These are phyloP conservation scores for Tricholoma sp. DNA, from an alignment of 768 basidiomycete genomes.

Conservation along the genomic window DNA sequence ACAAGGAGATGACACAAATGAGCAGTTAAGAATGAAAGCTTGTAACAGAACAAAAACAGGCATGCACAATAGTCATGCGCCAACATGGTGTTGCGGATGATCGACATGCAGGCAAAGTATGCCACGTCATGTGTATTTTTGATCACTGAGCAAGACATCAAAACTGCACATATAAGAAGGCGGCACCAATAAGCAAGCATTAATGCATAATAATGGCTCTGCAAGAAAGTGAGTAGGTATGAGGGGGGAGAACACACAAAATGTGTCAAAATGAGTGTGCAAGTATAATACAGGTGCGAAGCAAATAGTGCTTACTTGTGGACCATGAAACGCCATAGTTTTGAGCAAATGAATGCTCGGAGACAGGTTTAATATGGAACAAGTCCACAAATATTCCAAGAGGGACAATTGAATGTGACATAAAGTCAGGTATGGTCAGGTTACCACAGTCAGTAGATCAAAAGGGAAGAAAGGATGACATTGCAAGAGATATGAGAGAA, in stretches of 20 bases:
- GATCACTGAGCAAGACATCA: too few species aligned
- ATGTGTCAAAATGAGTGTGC: background rate
- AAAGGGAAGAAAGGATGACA: background rate
- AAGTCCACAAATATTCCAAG: background rate
- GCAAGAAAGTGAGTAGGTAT: background rate
- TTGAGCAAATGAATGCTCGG: background rate
- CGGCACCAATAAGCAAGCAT: too few species aligned
- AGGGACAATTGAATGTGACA: background rate
- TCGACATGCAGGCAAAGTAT: background rate
- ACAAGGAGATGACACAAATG: background rate
- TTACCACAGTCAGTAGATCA: background rate
- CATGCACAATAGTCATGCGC: too few species aligned
- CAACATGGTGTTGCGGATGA: background rate
- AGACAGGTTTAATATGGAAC: too few species aligned
- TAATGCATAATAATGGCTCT: background rate
- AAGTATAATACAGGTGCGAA: background rate
- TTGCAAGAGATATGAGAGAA: background rate
- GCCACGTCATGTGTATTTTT: too few species aligned
- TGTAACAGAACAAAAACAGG: too few species aligned
- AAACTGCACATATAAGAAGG: too few species aligned
- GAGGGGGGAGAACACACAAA: background rate
- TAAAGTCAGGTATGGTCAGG: background rate
- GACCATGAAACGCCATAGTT: background rate
- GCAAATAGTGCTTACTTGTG: background rate
- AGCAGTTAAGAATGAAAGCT: background rate